Conservation (phyloP, 345 rosid genomes). For the Syzygium aqueum region DNA sequence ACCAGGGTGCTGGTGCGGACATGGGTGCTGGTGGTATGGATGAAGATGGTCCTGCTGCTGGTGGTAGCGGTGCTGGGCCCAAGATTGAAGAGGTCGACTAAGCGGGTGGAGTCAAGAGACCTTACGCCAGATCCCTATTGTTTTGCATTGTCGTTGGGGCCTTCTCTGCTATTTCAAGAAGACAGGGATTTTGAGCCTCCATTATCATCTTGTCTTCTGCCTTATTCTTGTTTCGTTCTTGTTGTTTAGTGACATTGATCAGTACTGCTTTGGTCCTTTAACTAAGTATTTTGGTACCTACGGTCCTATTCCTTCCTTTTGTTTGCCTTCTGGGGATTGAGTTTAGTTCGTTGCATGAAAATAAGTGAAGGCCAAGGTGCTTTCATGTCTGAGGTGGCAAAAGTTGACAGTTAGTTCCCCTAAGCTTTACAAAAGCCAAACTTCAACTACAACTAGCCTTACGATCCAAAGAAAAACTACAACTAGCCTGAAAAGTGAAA, state of each 20-base stretch:
- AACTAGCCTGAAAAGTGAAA: not conserved
- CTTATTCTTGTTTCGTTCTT: not conserved
- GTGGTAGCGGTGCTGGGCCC: slow-evolving; percentile 39
- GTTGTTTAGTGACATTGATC: not conserved
- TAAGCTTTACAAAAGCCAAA: not conserved
- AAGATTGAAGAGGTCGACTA: slow-evolving; percentile 60
- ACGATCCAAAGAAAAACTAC: too few relatives aligned
- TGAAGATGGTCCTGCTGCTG: slow-evolving; percentile 12
- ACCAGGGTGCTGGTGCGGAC: not conserved
- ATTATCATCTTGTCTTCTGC: not conserved
- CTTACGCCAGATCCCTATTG: not conserved
- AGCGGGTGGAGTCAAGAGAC: not conserved
- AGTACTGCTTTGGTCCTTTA: not conserved
- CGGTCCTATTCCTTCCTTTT: not conserved
- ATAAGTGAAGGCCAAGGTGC: not conserved
- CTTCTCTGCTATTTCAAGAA: not conserved
- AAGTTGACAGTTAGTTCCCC: not conserved
- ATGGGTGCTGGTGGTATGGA: not conserved
- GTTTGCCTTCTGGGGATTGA: not conserved
- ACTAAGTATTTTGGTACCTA: not conserved
- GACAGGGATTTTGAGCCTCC: not conserved
- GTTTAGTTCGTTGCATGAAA: not conserved
- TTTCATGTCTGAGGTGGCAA: not conserved
- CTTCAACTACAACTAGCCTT: not conserved
- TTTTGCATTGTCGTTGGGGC: not conserved